These are phyloP conservation scores for Gossypium trilobum DNA, from an alignment of 441 rosid genomes.

Conservation along the genomic window DNA sequence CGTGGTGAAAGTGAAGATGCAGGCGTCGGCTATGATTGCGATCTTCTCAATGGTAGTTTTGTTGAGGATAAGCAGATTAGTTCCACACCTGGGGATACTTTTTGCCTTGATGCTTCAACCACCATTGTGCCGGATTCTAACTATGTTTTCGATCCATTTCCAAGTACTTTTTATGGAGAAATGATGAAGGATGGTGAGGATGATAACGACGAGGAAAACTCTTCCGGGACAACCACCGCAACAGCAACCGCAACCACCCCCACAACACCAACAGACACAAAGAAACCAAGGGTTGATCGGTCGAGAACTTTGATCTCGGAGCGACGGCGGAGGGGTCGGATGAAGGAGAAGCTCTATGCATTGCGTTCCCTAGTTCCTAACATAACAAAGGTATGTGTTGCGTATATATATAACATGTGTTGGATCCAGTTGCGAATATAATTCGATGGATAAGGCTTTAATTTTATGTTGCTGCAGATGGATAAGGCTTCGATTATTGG, in stretches of 20 bases:
- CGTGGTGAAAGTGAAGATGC: constrained; percentile 42
- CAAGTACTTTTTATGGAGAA: constrained; percentile 23
- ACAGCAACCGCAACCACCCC: constrained; percentile 18
- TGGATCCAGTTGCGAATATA: too few species aligned
- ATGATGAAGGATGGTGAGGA: constrained; percentile 18
- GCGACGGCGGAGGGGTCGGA: constrained; percentile 56
- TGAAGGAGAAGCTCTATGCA: constrained; percentile 84
- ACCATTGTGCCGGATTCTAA: constrained; percentile 24
- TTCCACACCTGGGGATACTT: constrained; percentile 26
- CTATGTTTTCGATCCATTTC: constrained; percentile 26
- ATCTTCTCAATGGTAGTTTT: constrained; percentile 27
- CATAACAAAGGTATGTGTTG: constrained; percentile 60
- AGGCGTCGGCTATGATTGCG: constrained; percentile 24
- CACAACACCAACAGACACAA: constrained; percentile 10
- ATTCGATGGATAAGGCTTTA: not conserved
- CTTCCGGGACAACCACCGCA: constrained; percentile 36
- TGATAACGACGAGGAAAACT: constrained; percentile 36
- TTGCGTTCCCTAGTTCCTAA: constrained; percentile 77
- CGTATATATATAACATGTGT: too few species aligned
- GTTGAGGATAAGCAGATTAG: constrained; percentile 30
- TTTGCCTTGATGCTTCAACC: constrained; percentile 17
- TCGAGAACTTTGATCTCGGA: constrained; percentile 69
- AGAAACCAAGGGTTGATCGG: constrained; percentile 47
- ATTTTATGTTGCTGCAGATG: constrained; percentile 38
- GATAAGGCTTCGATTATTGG: constrained; percentile 88